Base-by-base conservation (phyloP, 176 grass and related monocot species). In the Melocanna baccifera region DNA sequence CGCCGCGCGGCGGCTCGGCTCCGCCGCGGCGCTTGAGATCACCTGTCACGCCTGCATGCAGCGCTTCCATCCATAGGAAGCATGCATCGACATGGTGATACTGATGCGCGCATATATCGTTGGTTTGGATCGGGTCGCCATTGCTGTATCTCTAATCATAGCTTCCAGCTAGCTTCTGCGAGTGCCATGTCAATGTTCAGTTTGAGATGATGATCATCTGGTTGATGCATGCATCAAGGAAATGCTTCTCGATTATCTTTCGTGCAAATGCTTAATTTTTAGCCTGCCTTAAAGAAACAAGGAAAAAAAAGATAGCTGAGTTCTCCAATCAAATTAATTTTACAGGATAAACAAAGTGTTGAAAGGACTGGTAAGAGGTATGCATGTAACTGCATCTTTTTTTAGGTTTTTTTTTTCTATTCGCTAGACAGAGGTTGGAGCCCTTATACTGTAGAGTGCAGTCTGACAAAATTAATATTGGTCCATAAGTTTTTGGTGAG, bases 11-110 rank as follows among this genome's bases (percentile, higher is more conserved):
- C 87, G 91, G 59, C 89, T 92, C 52, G 86, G 81, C 47, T 55
- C 90, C 22, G 75, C 89, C 10, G 73, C 97, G 37, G 89, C 87
- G 80, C 77, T 96, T 41, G 97, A 96, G 91, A 99, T 99, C 91
- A 94, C 97, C 81, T 99, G 97, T 87, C 90, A 94, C 62, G 81
- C 93, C 89, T 99, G 97, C 78, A 91, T 89, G 88, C 97, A 96
- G 86, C 78, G 88, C 72, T 96, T 99, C 86, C 87, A 89, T 28
- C 91, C 93, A 12, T 99, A 93, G 73, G 41, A 42, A 42, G 41
- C 41, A 42, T 42, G 41, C 41, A 1, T 23, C n/a, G 39, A 42
- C 81, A 83, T 52, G 23, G 73, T 12, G 37, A 75, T 57, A 42
- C 41, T 42, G 41, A 42, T 42, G 41, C 10, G 41, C 41, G 41